Base-by-base conservation (phyloP, 139 green algal species). In the Chlamydomonas asymmetrica region DNA sequence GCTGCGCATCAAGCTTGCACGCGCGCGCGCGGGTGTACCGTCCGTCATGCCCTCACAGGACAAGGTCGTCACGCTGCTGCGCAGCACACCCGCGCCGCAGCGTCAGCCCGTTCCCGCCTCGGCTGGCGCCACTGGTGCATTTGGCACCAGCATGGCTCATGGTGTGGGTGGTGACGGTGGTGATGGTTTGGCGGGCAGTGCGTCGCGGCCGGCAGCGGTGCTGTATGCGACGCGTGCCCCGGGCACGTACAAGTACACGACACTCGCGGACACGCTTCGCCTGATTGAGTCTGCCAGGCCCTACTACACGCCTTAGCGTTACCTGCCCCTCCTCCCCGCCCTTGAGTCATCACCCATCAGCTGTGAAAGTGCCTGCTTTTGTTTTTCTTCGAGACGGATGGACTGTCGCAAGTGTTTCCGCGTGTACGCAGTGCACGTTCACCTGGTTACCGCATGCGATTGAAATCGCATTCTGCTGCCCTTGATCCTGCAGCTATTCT, bases 231-330 rank as follows among this genome's bases (percentile, higher is more conserved):
- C 56, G 13, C 27, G 59, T 5, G 59, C 71, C 9, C 18, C 41
- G 0, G 71, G 71, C 8, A 62, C 71, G 34, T 77, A 77, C 43
- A 41, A 59, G 0, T 77, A 77, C 41, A 69, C 71, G 6, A 77
- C 71, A 25, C 57, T 77, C 32, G 71, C 68, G 43, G 71, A 77
- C 59, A 77, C 71, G 5, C 43, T 6, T 32, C 59, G 71, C 3
- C 43, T 77, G 22, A 77, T 77, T 2, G 41, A 50, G 1, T 22
- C 59, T 6, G 62, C 32, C n/a, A 38, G 57, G n/a, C 71, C 71
- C 31, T 68, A 77, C 35, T n/a, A n/a, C n/a, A n/a, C n/a, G n/a
- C n/a, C n/a, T n/a, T n/a, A n/a, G n/a, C n/a, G n/a, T n/a, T n/a
- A n/a, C n/a, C n/a, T n/a, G n/a, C n/a, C n/a, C n/a, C n/a, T n/a